Conservation (phyloP, 352 stramenopile genomes). For the Phytopythium montanum region DNA sequence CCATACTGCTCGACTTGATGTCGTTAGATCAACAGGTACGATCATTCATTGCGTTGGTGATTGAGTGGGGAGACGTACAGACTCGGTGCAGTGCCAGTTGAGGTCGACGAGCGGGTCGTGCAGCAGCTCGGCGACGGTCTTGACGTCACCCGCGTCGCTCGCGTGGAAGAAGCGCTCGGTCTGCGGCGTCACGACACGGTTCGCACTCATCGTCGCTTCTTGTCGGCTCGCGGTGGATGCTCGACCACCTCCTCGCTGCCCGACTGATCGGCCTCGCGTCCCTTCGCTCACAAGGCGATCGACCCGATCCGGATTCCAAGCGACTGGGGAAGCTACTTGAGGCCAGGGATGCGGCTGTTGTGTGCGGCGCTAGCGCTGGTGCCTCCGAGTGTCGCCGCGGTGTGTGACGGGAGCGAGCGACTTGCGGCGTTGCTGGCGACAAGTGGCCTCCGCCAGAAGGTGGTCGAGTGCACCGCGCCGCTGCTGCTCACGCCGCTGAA, state of each 20-base stretch:
- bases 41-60: background rate
- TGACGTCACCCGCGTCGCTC: conserved; percentile 46
- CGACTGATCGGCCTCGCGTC: background rate
- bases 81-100: conserved; percentile 71
- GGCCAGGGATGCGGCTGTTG: too few relatives aligned
- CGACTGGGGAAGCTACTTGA: too few relatives aligned
- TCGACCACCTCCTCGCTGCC: background rate
- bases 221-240: background rate
- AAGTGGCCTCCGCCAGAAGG: conserved; percentile 13
- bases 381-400: background rate
- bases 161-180: conserved; percentile 59
- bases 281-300: background rate
- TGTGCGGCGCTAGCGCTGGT: conserved; percentile 1
- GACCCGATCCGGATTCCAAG: too few relatives aligned
- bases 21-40: background rate
- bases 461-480: conserved; percentile 19
- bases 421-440: conserved; percentile 18
- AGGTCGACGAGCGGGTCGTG: conserved; percentile 42
- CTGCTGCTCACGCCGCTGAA: conserved; percentile 35
- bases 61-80: conserved; percentile 19
- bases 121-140: conserved; percentile 42
- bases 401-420: conserved; percentile 21
- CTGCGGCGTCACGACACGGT: conserved; percentile 50
- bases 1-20: conserved; percentile 40
- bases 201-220: conserved; percentile 46